Percentiles rank a stretch among this genome's conserved stretches.
These are phyloP conservation scores for Epichloe baconii DNA, from an alignment of 2,329 filamentous ascomycete species.

Conservation along the genomic window DNA sequence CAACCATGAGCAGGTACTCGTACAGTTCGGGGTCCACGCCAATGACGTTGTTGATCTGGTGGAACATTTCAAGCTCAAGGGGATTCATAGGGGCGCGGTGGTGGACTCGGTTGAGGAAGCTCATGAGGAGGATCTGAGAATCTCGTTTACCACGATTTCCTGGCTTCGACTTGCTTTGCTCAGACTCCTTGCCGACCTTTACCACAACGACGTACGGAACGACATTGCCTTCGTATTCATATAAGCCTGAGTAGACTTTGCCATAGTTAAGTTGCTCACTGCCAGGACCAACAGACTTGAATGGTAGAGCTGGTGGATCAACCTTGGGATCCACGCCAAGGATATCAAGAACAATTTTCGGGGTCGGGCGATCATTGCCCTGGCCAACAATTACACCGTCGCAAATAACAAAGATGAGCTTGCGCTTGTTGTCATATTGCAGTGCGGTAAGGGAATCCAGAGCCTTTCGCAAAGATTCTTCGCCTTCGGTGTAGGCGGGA, in stretches of 20 bases:
- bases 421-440: slow-evolving; percentile 96
- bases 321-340: slow-evolving; percentile 94
- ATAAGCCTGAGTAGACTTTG: slow-evolving; percentile 95
- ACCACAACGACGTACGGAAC: slow-evolving; percentile 93
- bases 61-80: slow-evolving; percentile 94
- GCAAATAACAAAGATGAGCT: slow-evolving; percentile 91
- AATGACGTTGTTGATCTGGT: slow-evolving; percentile 98
- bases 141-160: slow-evolving; percentile 98
- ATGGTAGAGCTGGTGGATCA: slow-evolving; percentile 84
- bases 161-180: slow-evolving; percentile 80
- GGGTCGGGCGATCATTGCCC: slow-evolving; percentile 91
- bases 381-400: slow-evolving; percentile 94
- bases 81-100: slow-evolving; percentile 90
- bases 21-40: slow-evolving; percentile 95
- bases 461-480: slow-evolving; percentile 85
- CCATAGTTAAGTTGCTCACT: slow-evolving; percentile 94
- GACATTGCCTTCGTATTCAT: slow-evolving; percentile 94
- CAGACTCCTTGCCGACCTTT: slow-evolving; percentile 94
- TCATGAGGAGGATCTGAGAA: slow-evolving; percentile 90
- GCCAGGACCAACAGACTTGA: slow-evolving; percentile 82
- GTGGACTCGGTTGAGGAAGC: slow-evolving; percentile 95
- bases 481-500: slow-evolving; percentile 93
- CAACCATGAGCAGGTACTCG: slow-evolving; percentile 93
- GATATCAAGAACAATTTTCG: slow-evolving; percentile 95
- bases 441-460: slow-evolving; percentile 88